Percentiles rank a stretch among this genome's conserved stretches.
These are phyloP conservation scores for Trichoderma sp. DNA, from an alignment of 2,329 filamentous ascomycete genomes.

Conservation along the genomic window DNA sequence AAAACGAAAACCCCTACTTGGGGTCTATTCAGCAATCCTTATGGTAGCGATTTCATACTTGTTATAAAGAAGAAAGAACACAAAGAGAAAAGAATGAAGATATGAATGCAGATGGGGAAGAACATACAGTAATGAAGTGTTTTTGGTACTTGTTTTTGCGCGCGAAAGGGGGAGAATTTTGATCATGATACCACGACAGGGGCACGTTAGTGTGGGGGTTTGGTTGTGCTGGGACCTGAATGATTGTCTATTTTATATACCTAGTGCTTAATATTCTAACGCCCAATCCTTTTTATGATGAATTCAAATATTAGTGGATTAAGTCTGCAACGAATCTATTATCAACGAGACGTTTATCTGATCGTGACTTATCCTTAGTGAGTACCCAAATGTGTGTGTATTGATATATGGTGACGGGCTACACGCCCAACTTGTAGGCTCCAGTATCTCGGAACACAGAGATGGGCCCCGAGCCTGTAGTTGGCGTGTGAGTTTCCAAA, in stretches of 20 bases:
- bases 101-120: not conserved
- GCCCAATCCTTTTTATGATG: not conserved
- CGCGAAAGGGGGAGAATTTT: not conserved
- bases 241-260: not conserved
- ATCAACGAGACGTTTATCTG: not conserved
- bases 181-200: slow-evolving; percentile 17
- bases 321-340: not conserved
- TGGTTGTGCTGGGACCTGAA: not conserved
- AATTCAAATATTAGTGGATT: not conserved
- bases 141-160: slow-evolving; percentile 34
- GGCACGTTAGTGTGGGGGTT: not conserved
- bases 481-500: too few species aligned
- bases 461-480: too few species aligned
- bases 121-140: not conserved
- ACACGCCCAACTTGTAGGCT: too few species aligned
- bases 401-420: too few species aligned
- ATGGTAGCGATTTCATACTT: not conserved
- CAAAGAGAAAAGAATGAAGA: not conserved
- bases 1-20: not conserved
- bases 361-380: too few species aligned
- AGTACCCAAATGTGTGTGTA: too few species aligned
- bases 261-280: slow-evolving; percentile 8
- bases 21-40: not conserved
- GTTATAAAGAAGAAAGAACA: not conserved
- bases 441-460: too few species aligned